Evolutionary conservation across 2,329 filamentous ascomycete species (phyloP), one percentile per base, ranked within the genome.

Genomic region (Hypoxylon sp.): DNA sequence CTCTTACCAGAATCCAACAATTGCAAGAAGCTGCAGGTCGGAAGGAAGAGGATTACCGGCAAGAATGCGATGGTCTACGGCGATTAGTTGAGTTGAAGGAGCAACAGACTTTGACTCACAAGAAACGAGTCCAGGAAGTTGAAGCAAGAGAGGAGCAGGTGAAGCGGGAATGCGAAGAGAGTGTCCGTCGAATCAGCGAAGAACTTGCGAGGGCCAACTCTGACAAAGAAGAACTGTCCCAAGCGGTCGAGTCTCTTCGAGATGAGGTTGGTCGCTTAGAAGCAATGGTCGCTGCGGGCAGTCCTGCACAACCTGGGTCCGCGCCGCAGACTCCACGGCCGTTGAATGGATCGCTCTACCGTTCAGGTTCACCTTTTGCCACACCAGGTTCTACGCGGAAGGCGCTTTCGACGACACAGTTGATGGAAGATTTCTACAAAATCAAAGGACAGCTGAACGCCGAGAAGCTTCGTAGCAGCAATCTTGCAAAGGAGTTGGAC

Each of bases 1-100:
- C 92, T 5, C 87, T 97, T 49, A 84, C 88, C 48, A 94, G 91
- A 76, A 89, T 97, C 31, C 94, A 98, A 76, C 91, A 94, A 77
- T 87, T 98, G 35, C 91, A 96, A 76, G 94, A 97, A 77, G 89
- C 93, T 20, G 91, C 92, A 27, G 91, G 93, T 1, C 89, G 92
- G 60, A 90, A 90, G n/a, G 91, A 97, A 68, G 92, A 98, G 78
- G 91, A 91, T 68, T 97, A 96, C 84, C 90, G 91, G 74, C 90
- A 95, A 62, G 95, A 98, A 78, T 85, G 97, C 6, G 94, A 97
- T 71, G 91, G 91, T 69, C 90, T 92, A 27, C 90, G 89, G 65
- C 89, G 96, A 49, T 86, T 99, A 20, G 92, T 94, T 2, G 91
- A 97, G 69, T 87, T 97, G 77, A 93, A 93, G 72, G 88, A 93